phyloP scores from a whole-genome alignment of 768 basidiomycete species.

The Rossbeevera mucosa region DNA sequence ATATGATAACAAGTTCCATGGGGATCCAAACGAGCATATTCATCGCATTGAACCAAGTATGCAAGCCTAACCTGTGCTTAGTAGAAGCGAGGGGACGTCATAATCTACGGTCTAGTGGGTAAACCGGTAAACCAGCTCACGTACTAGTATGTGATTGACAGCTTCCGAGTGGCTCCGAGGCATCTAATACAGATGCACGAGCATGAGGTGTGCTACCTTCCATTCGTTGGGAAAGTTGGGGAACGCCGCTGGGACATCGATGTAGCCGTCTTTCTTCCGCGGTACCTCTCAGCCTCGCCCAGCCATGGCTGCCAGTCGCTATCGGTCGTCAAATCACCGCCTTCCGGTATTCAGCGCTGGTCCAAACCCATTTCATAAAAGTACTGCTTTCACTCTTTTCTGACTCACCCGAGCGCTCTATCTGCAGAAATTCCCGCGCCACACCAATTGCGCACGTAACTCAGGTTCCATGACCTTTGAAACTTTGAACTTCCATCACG shows the following conservation, averaged over 20 bases:
- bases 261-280: not conserved
- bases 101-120: not conserved
- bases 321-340: not conserved
- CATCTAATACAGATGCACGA: not conserved
- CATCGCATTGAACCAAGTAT: not conserved
- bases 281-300: not conserved
- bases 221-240: no score
- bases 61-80: not conserved
- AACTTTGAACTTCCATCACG: no score
- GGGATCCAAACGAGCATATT: constrained; percentile 2
- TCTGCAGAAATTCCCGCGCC: not conserved
- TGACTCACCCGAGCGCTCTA: not conserved
- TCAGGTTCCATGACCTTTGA: no score
- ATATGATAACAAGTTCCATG: not conserved
- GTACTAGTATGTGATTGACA: not conserved
- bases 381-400: not conserved
- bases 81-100: not conserved
- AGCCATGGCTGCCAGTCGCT: not conserved
- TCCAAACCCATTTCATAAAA: not conserved
- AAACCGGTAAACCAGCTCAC: constrained; percentile 3
- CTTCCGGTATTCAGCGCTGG: not conserved
- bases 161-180: not conserved
- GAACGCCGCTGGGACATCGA: not conserved
- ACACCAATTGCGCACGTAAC: no score
- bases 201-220: not conserved